Base-by-base conservation (phyloP, 2,329 filamentous ascomycete genomes). In the Cercospora berteroae region DNA sequence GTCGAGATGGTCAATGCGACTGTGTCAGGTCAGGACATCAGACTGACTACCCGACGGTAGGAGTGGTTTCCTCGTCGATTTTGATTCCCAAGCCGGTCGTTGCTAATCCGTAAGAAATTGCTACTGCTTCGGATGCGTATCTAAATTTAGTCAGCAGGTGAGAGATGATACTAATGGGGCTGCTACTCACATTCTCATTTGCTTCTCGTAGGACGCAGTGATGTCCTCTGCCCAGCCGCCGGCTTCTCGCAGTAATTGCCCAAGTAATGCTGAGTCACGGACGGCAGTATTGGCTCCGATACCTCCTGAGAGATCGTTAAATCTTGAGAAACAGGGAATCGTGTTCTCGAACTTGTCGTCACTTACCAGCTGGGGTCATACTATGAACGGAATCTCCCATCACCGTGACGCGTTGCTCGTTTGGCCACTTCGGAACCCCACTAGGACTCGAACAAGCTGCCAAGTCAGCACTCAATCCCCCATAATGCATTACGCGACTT, bases 361-460 rank as follows among this genome's bases (percentile, higher is more conserved):
- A 58, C 27, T 58, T 23, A 58, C 55, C 61, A 20, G 76, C 76
- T 0, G 86, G 86, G 0, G 85, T 87, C 86, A 88, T 88, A 0
- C 81, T 82, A 68, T 88, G 86, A 3, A 77, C 85, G 0, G 86
- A 85, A 71, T 88, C 86, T 0, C 86, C 86, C 63, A 88, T 84
- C 0, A 87, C 80, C 44, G 86, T 88, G 9, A 88, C 85, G 0
- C 87, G 81, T 0, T 84, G 81, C 63, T 87, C 83, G 55, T 87
- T 89, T 8, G 78, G 71, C 88, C 88, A 89, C 55, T 84, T 80
- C 0, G 88, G 87, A 0, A 89, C 85, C 1, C 87, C 87, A 0
- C 80, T 80, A 0, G 87, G 87, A 0, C 81, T 83, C 0, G 86
- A 88, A 70, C 86, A 89, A 1, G 87, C 55, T 58, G 8, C 0